phyloP scores from a whole-genome alignment of 2,329 filamentous ascomycete genomes.

The Aspergillus sp. region DNA sequence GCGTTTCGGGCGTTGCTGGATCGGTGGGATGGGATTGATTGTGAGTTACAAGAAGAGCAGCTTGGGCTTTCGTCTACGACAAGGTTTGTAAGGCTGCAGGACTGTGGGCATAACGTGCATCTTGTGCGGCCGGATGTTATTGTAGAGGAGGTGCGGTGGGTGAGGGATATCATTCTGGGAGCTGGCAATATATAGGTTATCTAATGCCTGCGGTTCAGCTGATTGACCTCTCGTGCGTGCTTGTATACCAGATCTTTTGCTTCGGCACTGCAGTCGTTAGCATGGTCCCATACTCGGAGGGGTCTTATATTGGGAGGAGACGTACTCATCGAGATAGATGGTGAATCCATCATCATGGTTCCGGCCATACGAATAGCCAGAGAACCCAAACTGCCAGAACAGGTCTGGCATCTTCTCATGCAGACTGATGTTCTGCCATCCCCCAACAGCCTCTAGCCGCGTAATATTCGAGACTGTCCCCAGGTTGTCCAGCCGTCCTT shows the following conservation, averaged over 20 bases:
- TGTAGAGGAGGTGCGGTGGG: slow-evolving; percentile 38
- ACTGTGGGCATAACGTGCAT: slow-evolving; percentile 42
- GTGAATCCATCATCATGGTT: slow-evolving; percentile 18
- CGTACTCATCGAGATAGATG: slow-evolving; percentile 15
- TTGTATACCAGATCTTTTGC: slow-evolving; percentile 14
- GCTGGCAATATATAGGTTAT: neutral
- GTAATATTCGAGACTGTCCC: slow-evolving; percentile 15
- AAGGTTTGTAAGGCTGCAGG: slow-evolving; percentile 30
- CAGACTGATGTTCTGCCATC: slow-evolving; percentile 15
- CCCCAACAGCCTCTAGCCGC: slow-evolving; percentile 13
- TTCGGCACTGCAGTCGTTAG: slow-evolving; percentile 5
- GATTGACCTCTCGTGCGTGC: slow-evolving; percentile 10
- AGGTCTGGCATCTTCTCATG: slow-evolving; percentile 16
- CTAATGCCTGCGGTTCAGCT: slow-evolving; percentile 4
- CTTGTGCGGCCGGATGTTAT: slow-evolving; percentile 37
- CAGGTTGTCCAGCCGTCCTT: slow-evolving; percentile 7
- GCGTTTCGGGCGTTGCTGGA: slow-evolving; percentile 30
- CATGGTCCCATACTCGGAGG: neutral
- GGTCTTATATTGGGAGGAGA: neutral
- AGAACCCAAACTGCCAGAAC: slow-evolving; percentile 16
- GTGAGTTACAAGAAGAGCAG: slow-evolving; percentile 32
- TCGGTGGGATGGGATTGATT: slow-evolving; percentile 28
- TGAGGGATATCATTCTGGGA: slow-evolving; percentile 16
- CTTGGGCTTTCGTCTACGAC: slow-evolving; percentile 30
- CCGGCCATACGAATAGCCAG: slow-evolving; percentile 13